Percentiles rank a stretch among this genome's conserved stretches.
phyloP scores from a whole-genome alignment of 1,284 basidiomycete species.

The Ganoderma lucidum region DNA sequence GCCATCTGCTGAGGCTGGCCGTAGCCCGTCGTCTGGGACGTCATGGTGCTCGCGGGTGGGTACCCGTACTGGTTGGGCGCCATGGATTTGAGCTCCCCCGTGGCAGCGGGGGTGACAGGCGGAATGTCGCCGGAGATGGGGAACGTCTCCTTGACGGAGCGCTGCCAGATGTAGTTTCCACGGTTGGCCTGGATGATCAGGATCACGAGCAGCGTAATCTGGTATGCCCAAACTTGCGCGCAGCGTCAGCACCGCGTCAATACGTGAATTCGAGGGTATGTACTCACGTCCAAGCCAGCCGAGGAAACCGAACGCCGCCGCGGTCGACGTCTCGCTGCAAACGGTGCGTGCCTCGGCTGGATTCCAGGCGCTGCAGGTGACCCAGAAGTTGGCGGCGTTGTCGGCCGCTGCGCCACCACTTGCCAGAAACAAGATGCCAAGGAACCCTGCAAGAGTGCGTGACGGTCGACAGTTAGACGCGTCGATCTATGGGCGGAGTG shows the following conservation, averaged over 20 bases:
- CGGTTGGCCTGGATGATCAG: conserved; percentile 31
- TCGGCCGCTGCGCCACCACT: conserved; percentile 28
- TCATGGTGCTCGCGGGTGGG: conserved; percentile 16
- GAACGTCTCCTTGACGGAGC: conserved; percentile 27
- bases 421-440: conserved; percentile 30
- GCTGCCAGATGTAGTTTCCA: conserved; percentile 30
- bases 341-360: conserved; percentile 19
- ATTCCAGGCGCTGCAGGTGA: conserved; percentile 16
- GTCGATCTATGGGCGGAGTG: no score
- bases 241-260: background rate
- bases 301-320: conserved; percentile 28
- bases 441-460: conserved; percentile 24
- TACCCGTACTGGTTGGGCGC: conserved; percentile 22
- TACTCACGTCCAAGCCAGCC: conserved; percentile 30
- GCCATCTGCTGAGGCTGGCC: conserved; percentile 4
- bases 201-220: conserved; percentile 24
- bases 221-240: conserved; percentile 26
- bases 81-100: conserved; percentile 23
- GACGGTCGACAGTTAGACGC: conserved; percentile 7
- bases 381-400: conserved; percentile 28
- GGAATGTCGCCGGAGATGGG: conserved; percentile 15
- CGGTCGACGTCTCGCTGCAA: conserved; percentile 29
- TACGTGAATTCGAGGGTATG: background rate
- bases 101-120: conserved; percentile 10
- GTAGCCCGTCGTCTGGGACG: conserved; percentile 21